Evolutionary conservation across 176 grass and related monocot species (phyloP).

Genomic region (Typha latifolia): DNA sequence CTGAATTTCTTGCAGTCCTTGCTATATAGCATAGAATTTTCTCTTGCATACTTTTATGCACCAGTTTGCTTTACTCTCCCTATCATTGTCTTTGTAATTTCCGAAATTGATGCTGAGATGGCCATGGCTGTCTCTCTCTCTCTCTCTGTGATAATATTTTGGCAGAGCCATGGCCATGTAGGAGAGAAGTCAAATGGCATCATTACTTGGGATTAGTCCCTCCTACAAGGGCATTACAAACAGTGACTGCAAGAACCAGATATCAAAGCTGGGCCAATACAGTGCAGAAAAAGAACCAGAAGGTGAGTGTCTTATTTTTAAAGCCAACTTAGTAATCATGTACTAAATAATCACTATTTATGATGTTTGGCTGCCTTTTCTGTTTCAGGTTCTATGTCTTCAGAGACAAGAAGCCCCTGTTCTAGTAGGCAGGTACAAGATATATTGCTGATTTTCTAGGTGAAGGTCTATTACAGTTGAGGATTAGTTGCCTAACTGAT

Average conservation of each 20-base stretch:
- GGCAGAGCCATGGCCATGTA: slow-evolving; percentile 22
- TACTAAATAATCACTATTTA: background rate
- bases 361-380: slow-evolving; percentile 18
- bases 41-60: too few relatives aligned
- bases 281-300: slow-evolving; percentile 24
- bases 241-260: background rate
- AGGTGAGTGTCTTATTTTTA: slow-evolving; percentile 22
- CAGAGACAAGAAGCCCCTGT: slow-evolving; percentile 40
- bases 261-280: background rate
- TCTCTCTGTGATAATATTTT: too few relatives aligned
- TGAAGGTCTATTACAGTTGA: background rate
- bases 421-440: slow-evolving; percentile 49
- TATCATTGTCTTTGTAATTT: too few relatives aligned
- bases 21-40: too few relatives aligned
- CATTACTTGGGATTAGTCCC: slow-evolving; percentile 1
- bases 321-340: too few relatives aligned
- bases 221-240: slow-evolving; percentile 14
- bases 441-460: background rate
- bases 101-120: background rate
- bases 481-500: slow-evolving; percentile 7
- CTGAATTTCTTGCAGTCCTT: too few relatives aligned
- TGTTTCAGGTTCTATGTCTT: slow-evolving; percentile 49
- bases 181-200: slow-evolving; percentile 5
- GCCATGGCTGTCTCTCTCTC: too few relatives aligned
- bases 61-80: too few relatives aligned